Evolutionary conservation across 2,329 filamentous ascomycete genomes (phyloP), one percentile per base, ranked within the genome.

Genomic region (Pleurostoma richardsiae): DNA sequence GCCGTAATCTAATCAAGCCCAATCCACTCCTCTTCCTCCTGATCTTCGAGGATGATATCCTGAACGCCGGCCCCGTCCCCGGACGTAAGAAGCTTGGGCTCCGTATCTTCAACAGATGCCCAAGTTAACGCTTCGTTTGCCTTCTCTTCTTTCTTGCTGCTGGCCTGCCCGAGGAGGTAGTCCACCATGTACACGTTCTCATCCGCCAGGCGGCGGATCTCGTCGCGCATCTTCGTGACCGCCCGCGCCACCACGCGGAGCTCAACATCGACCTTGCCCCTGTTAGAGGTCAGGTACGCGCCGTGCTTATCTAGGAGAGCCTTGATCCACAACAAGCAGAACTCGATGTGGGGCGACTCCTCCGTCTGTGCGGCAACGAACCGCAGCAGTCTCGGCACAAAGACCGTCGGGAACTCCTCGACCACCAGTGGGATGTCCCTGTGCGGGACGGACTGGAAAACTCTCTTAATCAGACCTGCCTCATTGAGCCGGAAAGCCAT

Each of bases 401-500:
- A 99, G 29, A 96, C 87, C 1, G 80, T 77, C 1, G 94, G 94
- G 36, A 96, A 71, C 30, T 86, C 82, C 44, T 82, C 83, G 28
- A 95, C 88, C 1, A 95, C 83, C 6, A 95, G 80, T 1, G 79
- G 61, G 41, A 97, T 87, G 54, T 92, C 86, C 3, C 74, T 67
- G 39, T 85, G 75, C 1, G 94, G 91, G 28, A 92, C 85, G 3
- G 82, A 79, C 67, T 95, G 86, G 69, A 96, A 97, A 19, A 96
- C 88, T 45, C 83, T 83, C 56, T 87, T 86, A 51, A 96, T 82
- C 41, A 99, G 76, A 27, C 83, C 81, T 4, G 83, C 77, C 64
- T 95, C 89, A 68, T 96, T 96, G 49, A 99, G 83, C 5, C 95
- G 86, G 76, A 99, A 99, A 2, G 91, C 87, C 94, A 99, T 99